Evolutionary conservation across 805 yeast species (phyloP).

Genomic region (Suhomyces kilbournensis): DNA sequence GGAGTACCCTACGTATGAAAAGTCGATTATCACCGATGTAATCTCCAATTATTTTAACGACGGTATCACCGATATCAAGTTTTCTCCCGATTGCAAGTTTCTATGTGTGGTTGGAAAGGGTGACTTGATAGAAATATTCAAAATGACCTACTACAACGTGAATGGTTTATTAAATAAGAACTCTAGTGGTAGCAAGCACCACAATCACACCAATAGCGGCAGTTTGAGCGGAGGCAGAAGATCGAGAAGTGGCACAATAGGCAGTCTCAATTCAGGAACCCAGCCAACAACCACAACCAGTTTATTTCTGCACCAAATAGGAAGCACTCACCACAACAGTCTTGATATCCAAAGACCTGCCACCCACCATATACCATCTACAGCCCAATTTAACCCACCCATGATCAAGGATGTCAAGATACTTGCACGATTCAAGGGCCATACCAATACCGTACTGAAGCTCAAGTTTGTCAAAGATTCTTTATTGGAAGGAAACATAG

Average conservation of each 20-base stretch:
- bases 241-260: slow-evolving; percentile 40
- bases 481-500: slow-evolving; percentile 7
- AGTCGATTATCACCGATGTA: slow-evolving; percentile 44
- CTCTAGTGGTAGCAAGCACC: slow-evolving; percentile 6
- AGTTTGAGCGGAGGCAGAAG: slow-evolving; percentile 20
- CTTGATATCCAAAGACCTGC: slow-evolving; percentile 16
- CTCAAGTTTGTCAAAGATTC: slow-evolving; percentile 23
- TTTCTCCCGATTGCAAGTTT: slow-evolving; percentile 49
- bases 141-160: slow-evolving; percentile 40
- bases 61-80: slow-evolving; percentile 50
- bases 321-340: slow-evolving; percentile 21
- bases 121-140: slow-evolving; percentile 43
- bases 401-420: slow-evolving; percentile 35
- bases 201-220: slow-evolving; percentile 8
- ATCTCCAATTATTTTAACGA: slow-evolving; percentile 63
- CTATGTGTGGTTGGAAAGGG: slow-evolving; percentile 53
- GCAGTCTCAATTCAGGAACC: slow-evolving; percentile 22
- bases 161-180: slow-evolving; percentile 27
- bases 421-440: slow-evolving; percentile 39
- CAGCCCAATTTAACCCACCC: slow-evolving; percentile 18
- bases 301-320: slow-evolving; percentile 21
- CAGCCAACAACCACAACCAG: slow-evolving; percentile 9
- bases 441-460: slow-evolving; percentile 33
- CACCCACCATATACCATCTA: slow-evolving; percentile 9
- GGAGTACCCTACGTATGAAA: slow-evolving; percentile 14